Conservation (phyloP, 2,329 filamentous ascomycete genomes). For the Pseudocercospora macadamiae region DNA sequence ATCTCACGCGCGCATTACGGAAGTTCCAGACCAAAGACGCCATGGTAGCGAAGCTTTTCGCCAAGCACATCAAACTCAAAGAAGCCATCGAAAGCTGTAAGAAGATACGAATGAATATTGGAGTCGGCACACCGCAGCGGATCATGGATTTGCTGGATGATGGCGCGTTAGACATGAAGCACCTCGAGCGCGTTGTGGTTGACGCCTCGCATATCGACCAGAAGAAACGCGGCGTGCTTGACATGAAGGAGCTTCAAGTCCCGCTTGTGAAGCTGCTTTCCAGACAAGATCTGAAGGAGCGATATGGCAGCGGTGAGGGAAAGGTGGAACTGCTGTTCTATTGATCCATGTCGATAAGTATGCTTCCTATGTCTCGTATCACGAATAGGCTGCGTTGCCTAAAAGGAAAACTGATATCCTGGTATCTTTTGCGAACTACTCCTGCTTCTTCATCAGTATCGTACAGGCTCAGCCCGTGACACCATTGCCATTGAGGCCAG, state of each 20-base stretch:
- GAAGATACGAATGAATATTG: constrained; percentile 72
- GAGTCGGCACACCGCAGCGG: constrained; percentile 84
- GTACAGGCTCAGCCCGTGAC: too few relatives aligned
- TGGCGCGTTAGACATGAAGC: constrained; percentile 70
- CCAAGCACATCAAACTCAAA: constrained; percentile 95
- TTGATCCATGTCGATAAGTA: constrained; percentile 41
- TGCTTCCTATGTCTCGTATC: not conserved
- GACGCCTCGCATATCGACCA: constrained; percentile 92
- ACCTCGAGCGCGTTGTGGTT: constrained; percentile 78
- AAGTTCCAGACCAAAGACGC: constrained; percentile 78
- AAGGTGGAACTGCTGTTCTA: constrained; percentile 67
- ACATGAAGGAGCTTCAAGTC: constrained; percentile 91
- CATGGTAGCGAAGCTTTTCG: constrained; percentile 87
- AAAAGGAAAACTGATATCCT: too few relatives aligned
- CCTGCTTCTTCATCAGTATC: too few relatives aligned
- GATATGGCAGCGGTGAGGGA: constrained; percentile 60
- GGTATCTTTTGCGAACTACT: too few relatives aligned
- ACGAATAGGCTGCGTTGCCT: too few relatives aligned
- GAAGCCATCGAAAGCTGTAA: constrained; percentile 80
- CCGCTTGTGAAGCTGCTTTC: constrained; percentile 76
- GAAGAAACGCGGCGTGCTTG: constrained; percentile 90
- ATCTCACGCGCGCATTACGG: constrained; percentile 75
- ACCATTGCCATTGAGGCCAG: too few relatives aligned
- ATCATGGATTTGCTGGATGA: constrained; percentile 81
- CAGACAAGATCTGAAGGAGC: constrained; percentile 69